Evolutionary conservation across 768 basidiomycete species (phyloP), one percentile per base, ranked within the genome.

Genomic region (Podaxis sp.): DNA sequence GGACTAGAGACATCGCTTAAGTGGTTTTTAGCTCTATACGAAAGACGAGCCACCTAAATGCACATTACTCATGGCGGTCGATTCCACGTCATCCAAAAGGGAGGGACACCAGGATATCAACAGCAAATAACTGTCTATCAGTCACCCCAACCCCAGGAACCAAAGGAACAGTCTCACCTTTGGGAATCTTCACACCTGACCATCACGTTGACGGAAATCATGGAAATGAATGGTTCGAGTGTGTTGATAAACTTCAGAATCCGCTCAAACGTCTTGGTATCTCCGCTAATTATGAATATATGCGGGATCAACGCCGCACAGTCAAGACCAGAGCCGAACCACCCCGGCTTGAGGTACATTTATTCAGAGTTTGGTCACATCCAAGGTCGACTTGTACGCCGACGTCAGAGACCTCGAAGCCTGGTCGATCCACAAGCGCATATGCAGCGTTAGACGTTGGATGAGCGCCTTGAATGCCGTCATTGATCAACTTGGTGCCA

Each of bases 331-430:
- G 17, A 46, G 17, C n/a, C 17, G 2, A 19, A n/a, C 19, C 44
- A 46, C 19, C 71, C 57, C 66, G 68, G 53, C 71, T 73, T 2
- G 73, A 57, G 73, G 73, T 7, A 74, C 70, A 30, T 73, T 73
- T 64, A 65, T 73, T 72, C 71, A 74, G 42, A 73, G 73, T 15
- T 75, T 72, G 1, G 26, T 73, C 72, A 15, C 66, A 67, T 15
- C 72, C 73, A 60, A 75, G 72, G 58, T 73, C 73, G 28, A 74
- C 72, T 61, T 74, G 74, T 68, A 74, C 72, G 19, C 66, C 72
- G 22, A 75, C 70, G 49, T 72, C 71, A 42, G 70, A 67, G 4
- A 71, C 68, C 42, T 63, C 66, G 64, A 73, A 73, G 8, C 72
- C 73, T 11, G 73, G 66, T n/a, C 55, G 68, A n/a, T 75, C 68